Evolutionary conservation across 176 grass and related monocot species (phyloP).

Genomic region (Oryza glumipatula): DNA sequence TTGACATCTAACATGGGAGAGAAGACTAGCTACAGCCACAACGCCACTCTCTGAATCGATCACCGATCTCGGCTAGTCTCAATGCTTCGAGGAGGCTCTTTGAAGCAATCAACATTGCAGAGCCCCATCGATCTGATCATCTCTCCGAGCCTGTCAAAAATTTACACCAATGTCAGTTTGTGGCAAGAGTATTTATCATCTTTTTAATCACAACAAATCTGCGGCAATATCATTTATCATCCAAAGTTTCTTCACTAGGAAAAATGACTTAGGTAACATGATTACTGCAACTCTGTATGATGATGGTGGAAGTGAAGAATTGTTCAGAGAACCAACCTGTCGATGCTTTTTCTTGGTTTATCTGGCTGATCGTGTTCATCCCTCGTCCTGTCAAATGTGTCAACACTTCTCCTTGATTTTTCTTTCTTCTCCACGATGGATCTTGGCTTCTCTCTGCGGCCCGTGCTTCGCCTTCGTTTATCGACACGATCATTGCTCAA

Average conservation of each 20-base stretch:
- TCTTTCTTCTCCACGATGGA: slow-evolving; percentile 53
- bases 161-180: neutral
- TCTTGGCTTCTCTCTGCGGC: slow-evolving; percentile 58
- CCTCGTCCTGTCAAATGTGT: slow-evolving; percentile 46
- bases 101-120: slow-evolving; percentile 90
- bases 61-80: slow-evolving; percentile 39
- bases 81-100: slow-evolving; percentile 53
- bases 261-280: neutral
- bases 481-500: slow-evolving; percentile 38
- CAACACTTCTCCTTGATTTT: slow-evolving; percentile 73
- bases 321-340: slow-evolving; percentile 57
- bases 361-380: slow-evolving; percentile 54
- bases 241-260: too few relatives aligned
- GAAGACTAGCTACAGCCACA: slow-evolving; percentile 23
- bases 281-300: neutral
- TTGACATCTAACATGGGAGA: neutral
- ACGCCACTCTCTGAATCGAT: slow-evolving; percentile 5
- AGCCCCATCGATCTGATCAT: slow-evolving; percentile 85
- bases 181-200: neutral
- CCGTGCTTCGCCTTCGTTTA: slow-evolving; percentile 59
- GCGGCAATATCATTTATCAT: neutral
- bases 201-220: slow-evolving; percentile 9
- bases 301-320: slow-evolving; percentile 18
- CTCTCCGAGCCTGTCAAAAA: slow-evolving; percentile 70
- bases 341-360: slow-evolving; percentile 94